A percentile compares a stretch with the other conserved stretches of the same genome.
Conservation (phyloP, 2,329 filamentous ascomycete genomes). For the Calycina herbarum region DNA sequence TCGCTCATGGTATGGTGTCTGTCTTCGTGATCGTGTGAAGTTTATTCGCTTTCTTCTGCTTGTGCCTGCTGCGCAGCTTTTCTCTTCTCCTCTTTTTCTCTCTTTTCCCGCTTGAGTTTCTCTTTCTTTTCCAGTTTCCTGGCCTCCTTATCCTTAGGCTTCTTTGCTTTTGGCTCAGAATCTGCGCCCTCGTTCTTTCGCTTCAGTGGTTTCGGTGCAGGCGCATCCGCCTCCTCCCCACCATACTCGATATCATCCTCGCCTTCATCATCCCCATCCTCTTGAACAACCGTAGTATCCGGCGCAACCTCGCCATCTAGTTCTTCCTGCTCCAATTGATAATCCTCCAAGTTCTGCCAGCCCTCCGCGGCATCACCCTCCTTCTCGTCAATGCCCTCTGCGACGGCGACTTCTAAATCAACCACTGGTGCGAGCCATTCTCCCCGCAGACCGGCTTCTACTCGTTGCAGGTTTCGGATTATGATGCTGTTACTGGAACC, state of each 20-base stretch:
- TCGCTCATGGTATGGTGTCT: neutral
- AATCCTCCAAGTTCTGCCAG: conserved; percentile 41
- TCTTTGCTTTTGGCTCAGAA: conserved; percentile 52
- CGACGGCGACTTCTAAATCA: conserved; percentile 39
- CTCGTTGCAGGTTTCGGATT: conserved; percentile 52
- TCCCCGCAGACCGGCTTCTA: conserved; percentile 52
- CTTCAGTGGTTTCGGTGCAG: conserved; percentile 32
- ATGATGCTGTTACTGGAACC: conserved; percentile 41
- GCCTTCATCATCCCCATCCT: conserved; percentile 43
- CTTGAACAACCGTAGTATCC: conserved; percentile 19
- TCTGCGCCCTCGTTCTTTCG: conserved; percentile 43
- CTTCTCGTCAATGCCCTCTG: conserved; percentile 27
- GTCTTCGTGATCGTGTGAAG: neutral
- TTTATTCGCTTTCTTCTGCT: neutral
- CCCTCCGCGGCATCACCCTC: conserved; percentile 33
- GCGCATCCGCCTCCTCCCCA: conserved; percentile 32
- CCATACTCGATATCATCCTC: conserved; percentile 37
- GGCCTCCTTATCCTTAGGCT: conserved; percentile 44
- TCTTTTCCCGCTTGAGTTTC: conserved; percentile 52
- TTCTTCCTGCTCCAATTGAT: conserved; percentile 37
- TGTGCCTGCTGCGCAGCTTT: conserved; percentile 28
- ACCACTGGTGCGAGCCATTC: conserved; percentile 47
- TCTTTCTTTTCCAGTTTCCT: conserved; percentile 45
- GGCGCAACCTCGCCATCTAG: conserved; percentile 31
- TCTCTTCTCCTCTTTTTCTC: conserved; percentile 57